phyloP scores from a whole-genome alignment of 169 alveolate species.

The Plasmodium relictum region DNA sequence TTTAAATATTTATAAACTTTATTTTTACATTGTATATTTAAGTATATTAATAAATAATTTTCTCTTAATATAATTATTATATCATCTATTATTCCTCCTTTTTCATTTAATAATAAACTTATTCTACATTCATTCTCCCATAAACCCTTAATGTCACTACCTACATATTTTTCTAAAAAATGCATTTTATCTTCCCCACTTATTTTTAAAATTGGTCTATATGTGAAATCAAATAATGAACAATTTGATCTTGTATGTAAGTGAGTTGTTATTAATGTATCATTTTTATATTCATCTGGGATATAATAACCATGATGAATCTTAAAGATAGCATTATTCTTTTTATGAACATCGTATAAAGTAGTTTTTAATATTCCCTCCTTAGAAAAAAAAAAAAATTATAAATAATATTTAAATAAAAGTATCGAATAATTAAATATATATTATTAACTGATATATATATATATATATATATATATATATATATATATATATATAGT shows the following conservation, averaged over 20 bases:
- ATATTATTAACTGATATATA: neutral
- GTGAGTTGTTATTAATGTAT: slow-evolving; percentile 66
- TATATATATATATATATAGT: too few species aligned
- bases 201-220: slow-evolving; percentile 76
- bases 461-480: too few species aligned
- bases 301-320: slow-evolving; percentile 45
- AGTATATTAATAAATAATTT: slow-evolving; percentile 54
- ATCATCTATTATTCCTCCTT: slow-evolving; percentile 74
- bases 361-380: slow-evolving; percentile 55
- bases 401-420: neutral
- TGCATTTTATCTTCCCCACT: slow-evolving; percentile 66
- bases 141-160: slow-evolving; percentile 75
- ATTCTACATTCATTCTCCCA: slow-evolving; percentile 80
- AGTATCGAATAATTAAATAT: neutral
- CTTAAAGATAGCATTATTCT: slow-evolving; percentile 74
- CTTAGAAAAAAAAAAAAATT: slow-evolving; percentile 21
- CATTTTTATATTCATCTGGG: slow-evolving; percentile 74
- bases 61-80: slow-evolving; percentile 52
- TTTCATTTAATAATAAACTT: slow-evolving; percentile 67
- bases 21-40: slow-evolving; percentile 73
- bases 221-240: slow-evolving; percentile 72
- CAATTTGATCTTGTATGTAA: slow-evolving; percentile 73
- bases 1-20: slow-evolving; percentile 66
- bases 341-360: slow-evolving; percentile 52
- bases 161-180: slow-evolving; percentile 74